Evolutionary conservation across 2,329 filamentous ascomycete genomes (phyloP).

Genomic region (Hymenoscyphus albidus): DNA sequence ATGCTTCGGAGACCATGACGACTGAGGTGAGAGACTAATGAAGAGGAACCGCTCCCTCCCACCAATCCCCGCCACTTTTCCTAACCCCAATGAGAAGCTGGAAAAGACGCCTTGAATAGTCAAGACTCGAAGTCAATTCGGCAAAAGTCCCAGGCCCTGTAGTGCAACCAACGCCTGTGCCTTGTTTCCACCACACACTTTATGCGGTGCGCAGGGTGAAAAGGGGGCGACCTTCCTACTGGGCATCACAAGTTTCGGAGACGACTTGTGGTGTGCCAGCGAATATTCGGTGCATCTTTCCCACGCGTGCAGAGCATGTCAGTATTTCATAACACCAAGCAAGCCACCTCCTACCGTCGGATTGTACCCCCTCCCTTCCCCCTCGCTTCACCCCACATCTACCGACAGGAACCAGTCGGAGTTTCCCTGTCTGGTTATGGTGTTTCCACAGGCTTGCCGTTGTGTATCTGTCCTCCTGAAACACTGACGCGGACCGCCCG

Average conservation of each 20-base stretch:
- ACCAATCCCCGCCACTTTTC: neutral
- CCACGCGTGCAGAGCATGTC: slow-evolving; percentile 11
- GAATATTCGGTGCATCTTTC: slow-evolving; percentile 1
- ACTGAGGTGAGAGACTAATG: neutral
- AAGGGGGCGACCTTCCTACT: slow-evolving; percentile 6
- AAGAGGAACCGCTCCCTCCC: neutral
- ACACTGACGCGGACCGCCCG: slow-evolving; percentile 5
- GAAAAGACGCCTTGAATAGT: neutral
- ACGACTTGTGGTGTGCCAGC: neutral
- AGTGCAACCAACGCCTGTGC: neutral
- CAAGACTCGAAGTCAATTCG: neutral
- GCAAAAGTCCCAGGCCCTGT: neutral
- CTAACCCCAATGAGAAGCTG: neutral
- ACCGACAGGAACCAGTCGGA: slow-evolving; percentile 13
- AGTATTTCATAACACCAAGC: slow-evolving; percentile 1
- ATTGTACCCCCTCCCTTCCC: neutral
- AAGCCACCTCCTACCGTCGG: neutral
- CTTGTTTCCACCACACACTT: slow-evolving; percentile 1
- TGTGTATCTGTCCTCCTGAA: slow-evolving; percentile 14
- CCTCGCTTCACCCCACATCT: slow-evolving; percentile 4
- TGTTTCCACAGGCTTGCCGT: slow-evolving; percentile 6
- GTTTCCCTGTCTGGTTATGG: slow-evolving; percentile 7
- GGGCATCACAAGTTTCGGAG: slow-evolving; percentile 2
- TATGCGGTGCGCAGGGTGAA: neutral
- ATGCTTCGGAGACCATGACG: neutral